Evolutionary conservation across 257 asterid species (phyloP).

Genomic region (Galeopsis tetrahit): DNA sequence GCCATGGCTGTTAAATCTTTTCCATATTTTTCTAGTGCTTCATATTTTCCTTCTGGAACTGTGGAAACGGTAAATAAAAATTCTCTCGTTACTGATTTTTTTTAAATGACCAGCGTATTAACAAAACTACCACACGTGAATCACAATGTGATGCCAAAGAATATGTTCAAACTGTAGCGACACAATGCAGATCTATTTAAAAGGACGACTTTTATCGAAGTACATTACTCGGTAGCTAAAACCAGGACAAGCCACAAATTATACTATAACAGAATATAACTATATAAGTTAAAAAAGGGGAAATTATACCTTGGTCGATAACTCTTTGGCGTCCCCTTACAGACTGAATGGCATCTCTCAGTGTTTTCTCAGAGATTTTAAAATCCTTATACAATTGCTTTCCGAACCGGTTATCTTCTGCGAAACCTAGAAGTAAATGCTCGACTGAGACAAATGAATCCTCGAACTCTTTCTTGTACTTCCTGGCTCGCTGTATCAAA

Average conservation of each 20-base stretch:
- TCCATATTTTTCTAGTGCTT: slow-evolving; percentile 90
- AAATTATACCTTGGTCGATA: slow-evolving; percentile 79
- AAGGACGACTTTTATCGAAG: background rate
- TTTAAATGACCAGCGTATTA: background rate
- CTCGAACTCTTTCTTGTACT: slow-evolving; percentile 77
- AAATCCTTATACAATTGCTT: slow-evolving; percentile 77
- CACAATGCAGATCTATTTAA: background rate
- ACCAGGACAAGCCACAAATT: background rate
- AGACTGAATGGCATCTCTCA: slow-evolving; percentile 78
- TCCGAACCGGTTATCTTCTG: slow-evolving; percentile 80
- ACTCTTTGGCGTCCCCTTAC: slow-evolving; percentile 93
- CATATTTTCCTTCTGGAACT: slow-evolving; percentile 98
- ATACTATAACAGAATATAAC: background rate
- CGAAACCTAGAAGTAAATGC: slow-evolving; percentile 88
- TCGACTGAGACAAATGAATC: slow-evolving; percentile 94
- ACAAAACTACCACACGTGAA: background rate
- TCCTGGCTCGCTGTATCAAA: slow-evolving; percentile 85
- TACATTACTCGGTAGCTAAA: background rate
- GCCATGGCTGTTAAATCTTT: slow-evolving; percentile 98
- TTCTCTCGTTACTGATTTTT: background rate
- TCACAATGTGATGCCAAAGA: background rate
- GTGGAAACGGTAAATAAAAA: slow-evolving; percentile 34
- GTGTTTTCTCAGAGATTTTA: slow-evolving; percentile 56
- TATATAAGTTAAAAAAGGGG: background rate
- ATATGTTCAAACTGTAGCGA: background rate